Evolutionary conservation across 2,329 filamentous ascomycete species (phyloP).

Genomic region (Aspergillus jensenii): DNA sequence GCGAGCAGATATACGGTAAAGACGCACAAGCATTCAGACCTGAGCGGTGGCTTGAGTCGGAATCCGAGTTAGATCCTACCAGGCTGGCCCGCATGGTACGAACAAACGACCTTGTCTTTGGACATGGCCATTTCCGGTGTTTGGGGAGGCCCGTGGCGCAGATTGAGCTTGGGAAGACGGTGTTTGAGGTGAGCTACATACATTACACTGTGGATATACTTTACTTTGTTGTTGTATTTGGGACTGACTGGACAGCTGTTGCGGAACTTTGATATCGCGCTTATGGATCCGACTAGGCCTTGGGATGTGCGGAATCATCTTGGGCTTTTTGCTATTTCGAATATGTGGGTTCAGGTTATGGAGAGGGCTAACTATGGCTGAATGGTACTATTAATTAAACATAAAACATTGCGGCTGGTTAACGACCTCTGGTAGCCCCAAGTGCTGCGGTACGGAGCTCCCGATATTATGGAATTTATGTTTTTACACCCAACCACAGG

Average conservation of each 20-base stretch:
- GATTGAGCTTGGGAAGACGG: not conserved
- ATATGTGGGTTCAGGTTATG: not conserved
- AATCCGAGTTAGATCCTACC: not conserved
- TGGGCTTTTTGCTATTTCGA: not conserved
- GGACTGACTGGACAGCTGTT: not conserved
- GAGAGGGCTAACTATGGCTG: not conserved
- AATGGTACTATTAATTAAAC: too few species aligned
- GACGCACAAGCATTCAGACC: not conserved
- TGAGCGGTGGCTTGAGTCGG: not conserved
- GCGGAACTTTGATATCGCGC: not conserved
- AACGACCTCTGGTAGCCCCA: too few species aligned
- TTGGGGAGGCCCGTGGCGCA: not conserved
- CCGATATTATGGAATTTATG: too few species aligned
- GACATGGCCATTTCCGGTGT: not conserved
- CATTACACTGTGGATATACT: too few species aligned
- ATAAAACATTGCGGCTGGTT: too few species aligned
- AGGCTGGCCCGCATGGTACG: not conserved
- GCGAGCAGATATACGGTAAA: not conserved
- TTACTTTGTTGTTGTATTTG: too few species aligned
- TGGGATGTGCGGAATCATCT: not conserved
- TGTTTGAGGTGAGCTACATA: not conserved
- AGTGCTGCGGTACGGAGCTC: too few species aligned
- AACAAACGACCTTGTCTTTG: not conserved
- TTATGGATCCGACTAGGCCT: not conserved
- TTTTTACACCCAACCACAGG: too few species aligned